Conservation (phyloP, 345 rosid genomes). For the Eucalyptus curtisii region DNA sequence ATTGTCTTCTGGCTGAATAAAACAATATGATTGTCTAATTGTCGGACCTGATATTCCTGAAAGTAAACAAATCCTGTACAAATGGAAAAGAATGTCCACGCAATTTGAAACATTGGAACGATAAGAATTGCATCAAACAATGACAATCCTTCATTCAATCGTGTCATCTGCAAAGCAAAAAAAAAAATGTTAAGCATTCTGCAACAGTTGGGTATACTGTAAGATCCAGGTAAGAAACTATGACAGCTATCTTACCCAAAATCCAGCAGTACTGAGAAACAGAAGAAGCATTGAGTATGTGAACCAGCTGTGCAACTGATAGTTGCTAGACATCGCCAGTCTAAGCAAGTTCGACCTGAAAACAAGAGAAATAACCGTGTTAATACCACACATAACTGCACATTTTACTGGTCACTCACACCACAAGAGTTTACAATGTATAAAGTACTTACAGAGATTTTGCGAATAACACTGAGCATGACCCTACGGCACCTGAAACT, state of each 20-base stretch:
- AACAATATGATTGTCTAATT: background rate
- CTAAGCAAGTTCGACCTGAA: conserved; percentile 87
- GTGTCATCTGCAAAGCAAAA: conserved; percentile 58
- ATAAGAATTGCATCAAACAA: conserved; percentile 91
- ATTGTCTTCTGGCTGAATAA: background rate
- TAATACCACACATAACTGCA: background rate
- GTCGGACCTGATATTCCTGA: conserved; percentile 87
- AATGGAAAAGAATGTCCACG: conserved; percentile 98
- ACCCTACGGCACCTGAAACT: conserved; percentile 97
- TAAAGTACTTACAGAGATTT: conserved; percentile 79
- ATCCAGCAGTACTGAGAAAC: conserved; percentile 96
- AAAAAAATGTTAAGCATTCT: background rate
- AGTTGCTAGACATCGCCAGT: conserved; percentile 82
- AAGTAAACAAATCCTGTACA: conserved; percentile 97
- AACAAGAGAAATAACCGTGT: background rate
- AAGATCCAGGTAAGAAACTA: background rate
- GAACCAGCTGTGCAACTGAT: conserved; percentile 92
- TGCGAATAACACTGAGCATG: conserved; percentile 95
- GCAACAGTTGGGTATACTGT: background rate
- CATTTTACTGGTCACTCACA: background rate
- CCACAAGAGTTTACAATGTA: background rate
- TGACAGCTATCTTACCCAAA: conserved; percentile 53
- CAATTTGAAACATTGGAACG: conserved; percentile 99
- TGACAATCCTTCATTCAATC: conserved; percentile 91
- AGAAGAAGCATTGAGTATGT: conserved; percentile 95